Evolutionary conservation across 805 yeast genomes (phyloP).

Genomic region (Saccharomycopsis babjevae): DNA sequence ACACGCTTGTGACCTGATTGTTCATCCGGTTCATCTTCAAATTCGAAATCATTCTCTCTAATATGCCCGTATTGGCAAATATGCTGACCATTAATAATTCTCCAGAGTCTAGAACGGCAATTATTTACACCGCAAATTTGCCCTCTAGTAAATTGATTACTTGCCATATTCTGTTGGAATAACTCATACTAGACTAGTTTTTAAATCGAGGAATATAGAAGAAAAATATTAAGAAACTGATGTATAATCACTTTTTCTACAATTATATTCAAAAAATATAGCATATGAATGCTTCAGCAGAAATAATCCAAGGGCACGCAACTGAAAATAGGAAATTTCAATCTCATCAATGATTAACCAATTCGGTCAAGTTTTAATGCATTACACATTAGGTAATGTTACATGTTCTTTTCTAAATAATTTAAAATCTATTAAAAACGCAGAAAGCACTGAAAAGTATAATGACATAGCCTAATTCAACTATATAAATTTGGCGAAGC

Average conservation of each 20-base stretch:
- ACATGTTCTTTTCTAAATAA: no score
- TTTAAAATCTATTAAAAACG: neutral
- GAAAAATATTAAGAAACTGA: no score
- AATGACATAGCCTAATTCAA: neutral
- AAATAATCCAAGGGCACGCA: neutral
- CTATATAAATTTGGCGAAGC: neutral
- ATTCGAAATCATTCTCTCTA: conserved; percentile 65
- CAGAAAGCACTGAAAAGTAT: neutral
- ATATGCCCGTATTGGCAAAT: conserved; percentile 92
- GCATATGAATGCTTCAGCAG: no score
- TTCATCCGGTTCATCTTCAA: conserved; percentile 75
- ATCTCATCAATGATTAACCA: no score
- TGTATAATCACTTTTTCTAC: no score
- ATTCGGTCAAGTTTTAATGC: no score
- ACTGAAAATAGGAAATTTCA: neutral
- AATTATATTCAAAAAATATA: no score
- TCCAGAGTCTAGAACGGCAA: conserved; percentile 73
- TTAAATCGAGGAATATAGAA: no score
- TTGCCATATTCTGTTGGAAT: neutral
- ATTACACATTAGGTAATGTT: no score
- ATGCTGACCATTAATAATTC: conserved; percentile 61
- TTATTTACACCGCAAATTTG: conserved; percentile 83
- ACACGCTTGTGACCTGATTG: conserved; percentile 41
- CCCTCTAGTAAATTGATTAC: conserved; percentile 48
- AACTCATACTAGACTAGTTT: no score